Base-by-base conservation (phyloP, 768 basidiomycete genomes). In the Naganishia onofrii region DNA sequence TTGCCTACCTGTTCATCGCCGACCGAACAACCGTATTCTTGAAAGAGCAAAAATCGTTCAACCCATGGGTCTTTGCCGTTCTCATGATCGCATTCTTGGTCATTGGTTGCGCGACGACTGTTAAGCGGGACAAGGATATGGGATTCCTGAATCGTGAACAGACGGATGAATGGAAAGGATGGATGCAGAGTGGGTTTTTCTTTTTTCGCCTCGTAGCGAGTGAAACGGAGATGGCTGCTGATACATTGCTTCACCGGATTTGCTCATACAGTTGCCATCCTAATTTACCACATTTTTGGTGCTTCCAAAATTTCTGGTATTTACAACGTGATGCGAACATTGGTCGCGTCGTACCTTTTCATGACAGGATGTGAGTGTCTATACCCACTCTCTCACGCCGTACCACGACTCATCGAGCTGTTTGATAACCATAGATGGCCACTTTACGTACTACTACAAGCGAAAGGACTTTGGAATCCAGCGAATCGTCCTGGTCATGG, bases 111-210 rank as follows among this genome's bases (percentile, higher is more conserved):
- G 81, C 79, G 12, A 90, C 88, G 0, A 81, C 91, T 72, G 88
- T 87, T 77, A 85, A 85, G 23, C 85, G 85, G 21, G 91, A 91
- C 73, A 91, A 89, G 75, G 92, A 96, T 76, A 81, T 90, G 64
- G 93, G 93, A 0, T 91, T 93, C 81, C 83, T 96, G 74, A 94
- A 92, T 76, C 85, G 93, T 69, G 91, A 93, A 60, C 92, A 95
- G 80, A 95, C 92, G 0, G 92, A 96, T 74, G 93, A 96, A 81
- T 96, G 93, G 93, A 95, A 95, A 80, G 93, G 93, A 3, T 96
- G 93, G 93, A 96, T 96, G 93, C 93, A 96, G 84, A 84, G 92
- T 92, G 76, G 68, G 89, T 75, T 13, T 9, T 34, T 15, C 34
- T n/a, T 32, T n/a, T 32, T 51, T 21, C 26, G 31, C 52, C 13